Base-by-base conservation (phyloP, 2,329 filamentous ascomycete genomes). In the Talaromyces sp. region DNA sequence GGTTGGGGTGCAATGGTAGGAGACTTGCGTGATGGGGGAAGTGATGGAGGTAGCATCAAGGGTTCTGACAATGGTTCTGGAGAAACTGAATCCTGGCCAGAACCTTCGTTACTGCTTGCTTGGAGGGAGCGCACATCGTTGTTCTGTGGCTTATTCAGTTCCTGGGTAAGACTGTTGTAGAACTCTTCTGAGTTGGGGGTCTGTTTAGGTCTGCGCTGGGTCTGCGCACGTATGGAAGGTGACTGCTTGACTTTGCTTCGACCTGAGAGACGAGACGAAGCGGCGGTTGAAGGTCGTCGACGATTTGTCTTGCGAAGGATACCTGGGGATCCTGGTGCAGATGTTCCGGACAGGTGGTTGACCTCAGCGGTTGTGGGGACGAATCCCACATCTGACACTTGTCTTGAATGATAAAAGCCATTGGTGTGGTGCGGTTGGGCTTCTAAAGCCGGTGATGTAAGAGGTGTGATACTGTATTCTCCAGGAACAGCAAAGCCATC, bases 371-470 rank as follows among this genome's bases (percentile, higher is more conserved):
- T 75, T 1, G 75, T 77, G 16, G 71, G 70, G 8, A 75, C 66
- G 47, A 75, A 75, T 1, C 70, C 71, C 39, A 73, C 72, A 43
- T 76, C 74, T 2, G 70, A 69, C 13, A 71, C 61, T 40, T 72
- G 68, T 30, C 66, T 63, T 9, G 65, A 65, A 35, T 70, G 68
- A 45, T 72, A 72, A 47, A 71, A 74, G 41, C 65, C 61, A 56
- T 70, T 57, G 20, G 65, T 57, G 52, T 68, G 69, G 52, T 71
- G 36, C 17, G 17, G 3, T n/a, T 77, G 75, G 8, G 77, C 77
- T 64, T 80, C 76, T 24, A 80, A 69, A n/a, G 77, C 77, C 3
- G 77, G 77, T 9, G 77, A 80, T 1, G 76, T 79, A 30, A 80
- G 68, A 20, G 77, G 77, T 20, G 76, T 80, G 56, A 80, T 79